Evolutionary conservation across 768 basidiomycete species (phyloP).

Genomic region (Calocera cornea): DNA sequence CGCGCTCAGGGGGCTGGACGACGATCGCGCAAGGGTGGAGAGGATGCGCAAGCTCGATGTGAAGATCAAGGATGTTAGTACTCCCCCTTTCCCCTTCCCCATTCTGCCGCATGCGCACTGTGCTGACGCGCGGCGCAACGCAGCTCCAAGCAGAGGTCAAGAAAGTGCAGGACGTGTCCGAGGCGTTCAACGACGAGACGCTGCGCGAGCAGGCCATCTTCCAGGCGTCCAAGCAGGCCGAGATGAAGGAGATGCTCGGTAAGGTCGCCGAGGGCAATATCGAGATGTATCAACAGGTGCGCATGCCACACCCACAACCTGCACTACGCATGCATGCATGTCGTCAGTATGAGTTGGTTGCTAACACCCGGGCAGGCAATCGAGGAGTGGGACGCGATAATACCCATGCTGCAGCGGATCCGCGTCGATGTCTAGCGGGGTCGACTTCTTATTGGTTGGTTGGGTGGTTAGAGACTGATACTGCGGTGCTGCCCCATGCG

Average conservation of each 20-base stretch:
- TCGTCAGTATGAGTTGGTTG: background rate
- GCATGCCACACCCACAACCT: too few relatives aligned
- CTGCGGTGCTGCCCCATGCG: background rate
- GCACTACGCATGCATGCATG: background rate
- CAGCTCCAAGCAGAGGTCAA: conserved; percentile 94
- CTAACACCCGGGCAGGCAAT: conserved; percentile 44
- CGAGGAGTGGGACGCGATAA: conserved; percentile 95
- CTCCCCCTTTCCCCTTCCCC: too few relatives aligned
- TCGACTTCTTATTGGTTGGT: background rate
- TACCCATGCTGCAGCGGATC: conserved; percentile 86
- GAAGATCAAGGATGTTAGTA: conserved; percentile 88
- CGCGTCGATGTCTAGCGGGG: conserved; percentile 70
- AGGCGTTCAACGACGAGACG: conserved; percentile 92
- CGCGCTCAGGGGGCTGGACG: conserved; percentile 79
- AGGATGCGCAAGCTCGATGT: conserved; percentile 83
- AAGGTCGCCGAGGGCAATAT: conserved; percentile 89
- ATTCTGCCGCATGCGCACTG: background rate
- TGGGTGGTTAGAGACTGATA: background rate
- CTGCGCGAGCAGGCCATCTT: conserved; percentile 81
- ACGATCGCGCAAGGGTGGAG: conserved; percentile 83
- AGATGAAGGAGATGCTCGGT: conserved; percentile 92
- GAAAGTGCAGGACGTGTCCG: conserved; percentile 87
- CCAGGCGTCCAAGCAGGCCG: conserved; percentile 77
- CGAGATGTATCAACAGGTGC: conserved; percentile 78
- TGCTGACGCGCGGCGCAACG: background rate